Evolutionary conservation across 306 rosid genomes (phyloP).

Genomic region (Morella rubra): DNA sequence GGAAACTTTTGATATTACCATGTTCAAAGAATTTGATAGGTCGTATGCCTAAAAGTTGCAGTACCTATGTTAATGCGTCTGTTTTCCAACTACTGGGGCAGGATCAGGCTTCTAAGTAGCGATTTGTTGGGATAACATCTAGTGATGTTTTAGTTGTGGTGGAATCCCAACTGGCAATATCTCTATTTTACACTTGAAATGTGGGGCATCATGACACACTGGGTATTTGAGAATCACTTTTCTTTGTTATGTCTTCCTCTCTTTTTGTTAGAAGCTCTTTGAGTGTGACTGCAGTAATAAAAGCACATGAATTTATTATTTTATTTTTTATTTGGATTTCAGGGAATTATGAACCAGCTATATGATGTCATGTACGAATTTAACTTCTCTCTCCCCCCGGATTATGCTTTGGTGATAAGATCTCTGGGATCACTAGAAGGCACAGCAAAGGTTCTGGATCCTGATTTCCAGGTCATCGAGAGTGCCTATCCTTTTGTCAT

Average conservation of each 20-base stretch:
- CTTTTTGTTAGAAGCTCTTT: slow-evolving; percentile 12
- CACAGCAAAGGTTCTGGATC: slow-evolving; percentile 93
- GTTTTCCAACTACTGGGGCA: not conserved
- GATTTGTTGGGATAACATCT: not conserved
- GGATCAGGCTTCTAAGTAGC: not conserved
- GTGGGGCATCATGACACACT: not conserved
- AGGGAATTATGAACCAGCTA: slow-evolving; percentile 92
- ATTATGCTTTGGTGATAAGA: slow-evolving; percentile 93
- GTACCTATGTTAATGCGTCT: not conserved
- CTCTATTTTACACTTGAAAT: not conserved
- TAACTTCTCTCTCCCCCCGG: slow-evolving; percentile 91
- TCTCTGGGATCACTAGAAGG: slow-evolving; percentile 95
- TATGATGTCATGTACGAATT: slow-evolving; percentile 85
- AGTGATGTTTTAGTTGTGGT: not conserved
- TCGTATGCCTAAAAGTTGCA: not conserved
- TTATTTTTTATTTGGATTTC: slow-evolving; percentile 45
- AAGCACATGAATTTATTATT: slow-evolving; percentile 12
- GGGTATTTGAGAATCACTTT: not conserved
- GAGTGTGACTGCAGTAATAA: slow-evolving; percentile 2
- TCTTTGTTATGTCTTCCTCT: not conserved
- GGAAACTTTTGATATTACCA: too few species aligned
- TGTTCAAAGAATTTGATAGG: too few species aligned
- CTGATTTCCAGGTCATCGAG: slow-evolving; percentile 84
- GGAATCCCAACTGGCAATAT: too few species aligned
- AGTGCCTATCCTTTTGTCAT: slow-evolving; percentile 93